Base-by-base conservation (phyloP, 2,329 filamentous ascomycete species). In the Grosmannia penicillata region DNA sequence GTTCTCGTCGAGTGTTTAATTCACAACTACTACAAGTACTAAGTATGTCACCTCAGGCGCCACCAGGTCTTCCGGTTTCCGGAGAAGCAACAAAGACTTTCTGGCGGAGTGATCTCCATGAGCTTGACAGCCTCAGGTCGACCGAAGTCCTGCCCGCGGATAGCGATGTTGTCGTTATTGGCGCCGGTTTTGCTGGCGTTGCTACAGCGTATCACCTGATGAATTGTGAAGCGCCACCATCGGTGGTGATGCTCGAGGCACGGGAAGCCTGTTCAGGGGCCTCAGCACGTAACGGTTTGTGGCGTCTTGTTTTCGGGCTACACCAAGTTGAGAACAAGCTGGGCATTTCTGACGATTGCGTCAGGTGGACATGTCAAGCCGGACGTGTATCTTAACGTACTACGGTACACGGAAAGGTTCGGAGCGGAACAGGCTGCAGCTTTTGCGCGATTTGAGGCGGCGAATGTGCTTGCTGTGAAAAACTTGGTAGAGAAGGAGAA, bases 231-330 rank as follows among this genome's bases (percentile, higher is more conserved):
- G 36, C 34, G 21, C 35, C 35, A 4, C 13, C 14, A 26, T 41
- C 38, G 17, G 67, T 85, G 8, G 63, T 86, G 8, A 69, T 87
- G 62, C 62, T 89, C 6, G 82, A 89, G 58, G 82, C 82, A 15
- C 65, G 82, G 48, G 81, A 86, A 60, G 79, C 77, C 4, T 86
- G 81, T 51, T 86, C 75, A 72, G 82, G 82, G 19, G 82, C 82
- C n/a, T 87, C 82, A 3, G 82, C 82, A n/a, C 61, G 81, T 5
- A 38, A 38, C 40, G 67, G 66, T n/a, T n/a, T n/a, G n/a, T n/a
- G n/a, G n/a, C n/a, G n/a, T n/a, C n/a, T n/a, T n/a, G n/a, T n/a
- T n/a, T n/a, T n/a, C n/a, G n/a, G n/a, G n/a, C n/a, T n/a, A n/a
- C n/a, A n/a, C n/a, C n/a, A n/a, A n/a, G n/a, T n/a, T n/a, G n/a